phyloP scores from a whole-genome alignment of 768 basidiomycete species.

The Lactifluus echinatus region DNA sequence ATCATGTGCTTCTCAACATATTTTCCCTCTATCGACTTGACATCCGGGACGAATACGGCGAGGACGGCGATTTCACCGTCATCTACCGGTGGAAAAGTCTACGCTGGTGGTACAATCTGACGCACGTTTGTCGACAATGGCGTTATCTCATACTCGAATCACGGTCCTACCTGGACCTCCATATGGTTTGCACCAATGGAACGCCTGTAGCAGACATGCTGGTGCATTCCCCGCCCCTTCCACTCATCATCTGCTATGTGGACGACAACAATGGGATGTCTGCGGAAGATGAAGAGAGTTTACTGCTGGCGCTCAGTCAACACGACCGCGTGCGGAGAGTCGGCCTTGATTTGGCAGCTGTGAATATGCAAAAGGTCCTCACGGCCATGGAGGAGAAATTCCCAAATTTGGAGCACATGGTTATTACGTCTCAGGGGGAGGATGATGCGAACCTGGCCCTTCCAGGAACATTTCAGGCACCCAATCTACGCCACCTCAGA shows the following conservation, averaged over 20 bases:
- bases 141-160: not conserved
- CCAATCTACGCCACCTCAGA: not conserved
- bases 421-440: not conserved
- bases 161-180: not conserved
- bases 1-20: too few relatives aligned
- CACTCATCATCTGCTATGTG: not conserved
- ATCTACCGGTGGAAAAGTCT: not conserved
- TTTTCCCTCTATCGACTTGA: not conserved
- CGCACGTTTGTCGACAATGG: not conserved
- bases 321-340: not conserved
- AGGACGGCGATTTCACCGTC: too few relatives aligned
- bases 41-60: too few relatives aligned
- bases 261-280: not conserved
- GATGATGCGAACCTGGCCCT: too few relatives aligned
- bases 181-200: not conserved
- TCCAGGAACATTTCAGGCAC: not conserved
- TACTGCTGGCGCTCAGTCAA: not conserved
- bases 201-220: not conserved
- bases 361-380: not conserved
- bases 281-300: not conserved
- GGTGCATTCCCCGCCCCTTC: not conserved
- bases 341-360: not conserved
- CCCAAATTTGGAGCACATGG: not conserved
- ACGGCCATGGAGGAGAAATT: not conserved
- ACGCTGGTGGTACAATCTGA: not conserved